Evolutionary conservation across 768 basidiomycete genomes (phyloP), one percentile per base, ranked within the genome.

Genomic region (Kwoniella pini): DNA sequence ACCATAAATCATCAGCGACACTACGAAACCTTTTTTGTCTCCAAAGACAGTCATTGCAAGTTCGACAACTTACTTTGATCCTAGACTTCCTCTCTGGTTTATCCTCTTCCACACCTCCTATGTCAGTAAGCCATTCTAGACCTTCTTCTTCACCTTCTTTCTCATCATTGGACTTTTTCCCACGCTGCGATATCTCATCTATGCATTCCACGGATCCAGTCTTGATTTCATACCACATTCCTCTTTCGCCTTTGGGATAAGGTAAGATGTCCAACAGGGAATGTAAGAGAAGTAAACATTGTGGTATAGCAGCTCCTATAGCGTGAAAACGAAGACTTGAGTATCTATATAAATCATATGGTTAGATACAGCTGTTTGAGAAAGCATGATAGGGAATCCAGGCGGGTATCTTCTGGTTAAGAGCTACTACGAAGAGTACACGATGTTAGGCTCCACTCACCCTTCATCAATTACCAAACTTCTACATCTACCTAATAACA

Each of bases 201-300:
- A 66, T 45, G 56, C 74, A 75, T 46, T 73, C 74, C 2, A 66
- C 70, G 19, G 67, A 74, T 2, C 65, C 68, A 19, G 76, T 77
- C 2, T 60, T 54, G 43, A 80, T 69, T 69, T 79, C 76, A 53
- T 80, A 71, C 64, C 71, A 67, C 39, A 80, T 64, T 17, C 70
- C 72, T 39, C 61, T 51, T 3, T 65, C 63, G 5, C 68, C 57
- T 27, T 39, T 50, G 0, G 77, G 76, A 60, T 70, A 80, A 1
- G 79, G 79, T 22, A 80, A 62, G 27, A 77, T 66, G 46, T 78
- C 74, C n/a, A 77, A 55, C 5, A 80, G 48, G 4, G 79, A 67
- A 56, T 79, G 71, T 10, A 80, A 63, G 4, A 80, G 66, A 1
- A 74, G 59, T 12, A 80, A 48, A 11, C 69, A 62, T 48, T 79